These are phyloP conservation scores for Pouteria glomerata DNA, from an alignment of 148 eudicot genomes.

Conservation along the genomic window DNA sequence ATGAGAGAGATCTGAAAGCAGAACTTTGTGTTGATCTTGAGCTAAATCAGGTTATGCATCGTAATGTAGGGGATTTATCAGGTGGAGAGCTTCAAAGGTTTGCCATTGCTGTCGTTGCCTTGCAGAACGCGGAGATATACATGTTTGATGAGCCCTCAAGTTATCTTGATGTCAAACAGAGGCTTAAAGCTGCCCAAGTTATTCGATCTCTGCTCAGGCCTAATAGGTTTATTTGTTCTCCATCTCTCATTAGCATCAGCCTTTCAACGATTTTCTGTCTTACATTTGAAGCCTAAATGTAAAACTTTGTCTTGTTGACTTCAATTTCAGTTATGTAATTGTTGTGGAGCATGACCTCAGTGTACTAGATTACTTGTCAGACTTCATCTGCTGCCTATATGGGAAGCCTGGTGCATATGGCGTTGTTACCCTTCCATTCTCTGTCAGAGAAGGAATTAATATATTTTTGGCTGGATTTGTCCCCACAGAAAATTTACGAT, in stretches of 20 bases:
- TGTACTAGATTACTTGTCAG: slow-evolving; percentile 90
- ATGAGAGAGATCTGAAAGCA: slow-evolving; percentile 72
- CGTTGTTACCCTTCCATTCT: slow-evolving; percentile 96
- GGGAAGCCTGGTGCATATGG: slow-evolving; percentile 99
- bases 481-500: slow-evolving; percentile 90
- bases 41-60: slow-evolving; percentile 78
- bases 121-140: slow-evolving; percentile 78
- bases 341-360: slow-evolving; percentile 99
- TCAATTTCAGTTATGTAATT: slow-evolving; percentile 75
- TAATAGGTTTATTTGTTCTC: slow-evolving; percentile 45
- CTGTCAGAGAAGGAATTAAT: slow-evolving; percentile 97
- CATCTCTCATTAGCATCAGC: background rate
- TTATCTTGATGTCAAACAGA: slow-evolving; percentile 93
- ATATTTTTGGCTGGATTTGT: slow-evolving; percentile 94
- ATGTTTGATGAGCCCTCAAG: slow-evolving; percentile 99
- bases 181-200: slow-evolving; percentile 97
- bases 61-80: slow-evolving; percentile 88
- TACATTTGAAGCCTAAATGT: background rate
- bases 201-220: slow-evolving; percentile 84
- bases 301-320: slow-evolving; percentile 8
- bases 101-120: slow-evolving; percentile 90
- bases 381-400: slow-evolving; percentile 93
- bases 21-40: slow-evolving; percentile 68
- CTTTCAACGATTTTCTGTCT: background rate
- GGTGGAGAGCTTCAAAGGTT: slow-evolving; percentile 98